Conservation (phyloP, 1,139 yeast genomes). For the Eremothecium gossypii region DNA sequence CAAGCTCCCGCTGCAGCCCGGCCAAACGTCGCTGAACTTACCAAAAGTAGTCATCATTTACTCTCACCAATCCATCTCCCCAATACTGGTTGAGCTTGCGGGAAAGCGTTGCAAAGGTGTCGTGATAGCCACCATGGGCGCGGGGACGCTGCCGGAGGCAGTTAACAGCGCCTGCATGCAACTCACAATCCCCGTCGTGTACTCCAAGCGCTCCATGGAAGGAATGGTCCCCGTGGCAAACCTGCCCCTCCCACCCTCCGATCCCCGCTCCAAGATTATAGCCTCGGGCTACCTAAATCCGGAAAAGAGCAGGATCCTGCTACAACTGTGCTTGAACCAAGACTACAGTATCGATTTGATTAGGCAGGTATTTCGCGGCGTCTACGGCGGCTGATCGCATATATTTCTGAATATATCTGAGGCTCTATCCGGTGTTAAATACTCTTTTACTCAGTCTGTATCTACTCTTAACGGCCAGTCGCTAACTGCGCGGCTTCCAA, state of each 20-base stretch:
- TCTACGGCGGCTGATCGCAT: slow-evolving; percentile 32
- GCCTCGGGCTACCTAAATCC: slow-evolving; percentile 65
- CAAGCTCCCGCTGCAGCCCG: slow-evolving; percentile 27
- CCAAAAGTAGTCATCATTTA: slow-evolving; percentile 43
- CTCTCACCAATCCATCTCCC: slow-evolving; percentile 53
- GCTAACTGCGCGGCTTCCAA: too few species aligned
- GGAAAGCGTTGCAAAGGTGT: slow-evolving; percentile 42
- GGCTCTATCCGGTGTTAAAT: too few species aligned
- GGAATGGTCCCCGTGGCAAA: slow-evolving; percentile 48
- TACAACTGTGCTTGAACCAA: slow-evolving; percentile 48
- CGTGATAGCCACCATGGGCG: slow-evolving; percentile 63
- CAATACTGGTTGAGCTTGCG: slow-evolving; percentile 38
- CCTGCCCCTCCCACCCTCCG: slow-evolving; percentile 30
- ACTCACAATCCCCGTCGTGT: slow-evolving; percentile 44
- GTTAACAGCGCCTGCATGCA: slow-evolving; percentile 36
- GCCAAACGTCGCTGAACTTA: slow-evolving; percentile 17
- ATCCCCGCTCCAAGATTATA: slow-evolving; percentile 29
- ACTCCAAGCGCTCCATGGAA: slow-evolving; percentile 60
- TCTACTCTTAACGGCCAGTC: too few species aligned
- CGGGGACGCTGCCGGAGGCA: slow-evolving; percentile 50
- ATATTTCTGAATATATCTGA: too few species aligned
- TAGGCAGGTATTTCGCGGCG: slow-evolving; percentile 41
- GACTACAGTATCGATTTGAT: slow-evolving; percentile 36
- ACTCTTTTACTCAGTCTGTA: too few species aligned
- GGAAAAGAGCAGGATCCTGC: slow-evolving; percentile 51